Evolutionary conservation across 371 early-diverging fungal genomes (phyloP).

Genomic region (Mucor irregularis): DNA sequence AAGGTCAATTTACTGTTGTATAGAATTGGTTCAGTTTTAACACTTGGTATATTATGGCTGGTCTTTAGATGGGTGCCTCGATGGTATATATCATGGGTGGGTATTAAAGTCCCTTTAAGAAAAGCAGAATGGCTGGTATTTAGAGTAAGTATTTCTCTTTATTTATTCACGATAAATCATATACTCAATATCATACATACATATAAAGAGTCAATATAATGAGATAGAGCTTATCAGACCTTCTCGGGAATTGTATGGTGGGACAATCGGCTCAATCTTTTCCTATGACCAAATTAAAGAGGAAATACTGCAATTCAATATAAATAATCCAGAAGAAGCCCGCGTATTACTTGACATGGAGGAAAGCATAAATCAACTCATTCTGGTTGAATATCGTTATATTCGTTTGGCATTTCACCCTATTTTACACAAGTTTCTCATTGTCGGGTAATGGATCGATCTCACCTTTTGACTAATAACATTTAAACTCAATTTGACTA

Average conservation of each 20-base stretch:
- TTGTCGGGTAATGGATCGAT: slow-evolving; percentile 44
- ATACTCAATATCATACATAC: not conserved
- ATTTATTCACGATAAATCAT: not conserved
- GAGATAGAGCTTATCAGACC: slow-evolving; percentile 61
- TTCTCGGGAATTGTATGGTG: slow-evolving; percentile 62
- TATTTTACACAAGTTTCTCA: slow-evolving; percentile 67
- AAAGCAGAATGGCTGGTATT: slow-evolving; percentile 74
- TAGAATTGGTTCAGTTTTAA: slow-evolving; percentile 60
- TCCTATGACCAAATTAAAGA: slow-evolving; percentile 43
- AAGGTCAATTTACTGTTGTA: slow-evolving; percentile 52
- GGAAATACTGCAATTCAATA: slow-evolving; percentile 30
- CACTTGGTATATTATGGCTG: slow-evolving; percentile 74
- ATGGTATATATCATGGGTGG: slow-evolving; percentile 70
- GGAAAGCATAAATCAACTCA: slow-evolving; percentile 37
- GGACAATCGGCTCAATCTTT: slow-evolving; percentile 72
- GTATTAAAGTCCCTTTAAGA: slow-evolving; percentile 55
- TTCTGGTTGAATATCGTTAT: slow-evolving; percentile 80
- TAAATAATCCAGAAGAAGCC: slow-evolving; percentile 14
- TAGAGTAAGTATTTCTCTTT: slow-evolving; percentile 38
- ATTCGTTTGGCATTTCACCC: slow-evolving; percentile 87
- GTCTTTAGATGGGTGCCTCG: slow-evolving; percentile 85
- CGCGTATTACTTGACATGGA: slow-evolving; percentile 34
- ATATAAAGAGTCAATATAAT: slow-evolving; percentile 71
- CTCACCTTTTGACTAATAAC: not conserved
- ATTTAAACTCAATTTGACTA: too few species aligned